These are phyloP conservation scores for Thermomyces lanuginosus DNA, from an alignment of 2,329 filamentous ascomycete genomes.

Conservation along the genomic window DNA sequence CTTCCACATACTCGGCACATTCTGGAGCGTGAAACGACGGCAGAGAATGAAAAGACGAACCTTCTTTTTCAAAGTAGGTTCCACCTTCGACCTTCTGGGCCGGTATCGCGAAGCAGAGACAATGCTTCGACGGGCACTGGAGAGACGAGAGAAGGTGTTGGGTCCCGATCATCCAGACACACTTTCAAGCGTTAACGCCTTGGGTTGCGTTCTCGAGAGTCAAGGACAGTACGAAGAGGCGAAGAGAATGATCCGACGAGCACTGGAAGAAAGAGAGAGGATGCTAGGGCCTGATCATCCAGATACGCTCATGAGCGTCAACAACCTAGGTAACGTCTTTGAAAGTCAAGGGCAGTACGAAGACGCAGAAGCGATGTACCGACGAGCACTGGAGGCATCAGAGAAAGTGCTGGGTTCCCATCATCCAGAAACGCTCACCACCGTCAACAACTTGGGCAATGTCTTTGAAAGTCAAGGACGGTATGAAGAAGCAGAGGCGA, in stretches of 20 bases:
- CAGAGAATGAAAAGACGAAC: background rate
- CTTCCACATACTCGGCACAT: constrained; percentile 2
- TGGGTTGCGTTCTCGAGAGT: background rate
- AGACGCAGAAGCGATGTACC: constrained; percentile 2
- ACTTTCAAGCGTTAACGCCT: constrained; percentile 1
- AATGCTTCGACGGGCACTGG: constrained; percentile 3
- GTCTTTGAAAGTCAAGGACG: background rate
- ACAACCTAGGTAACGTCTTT: constrained; percentile 2
- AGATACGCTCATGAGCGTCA: constrained; percentile 1
- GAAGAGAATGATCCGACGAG: background rate
- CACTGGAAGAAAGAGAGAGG: background rate
- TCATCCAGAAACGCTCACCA: constrained; percentile 4
- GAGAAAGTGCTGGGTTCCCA: constrained; percentile 1
- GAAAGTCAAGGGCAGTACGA: background rate
- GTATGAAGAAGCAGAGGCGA: background rate
- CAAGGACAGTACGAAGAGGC: background rate
- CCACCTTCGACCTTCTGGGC: too few species aligned
- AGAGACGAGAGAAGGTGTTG: background rate
- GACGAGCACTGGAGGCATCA: background rate
- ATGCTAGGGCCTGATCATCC: background rate
- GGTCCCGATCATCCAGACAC: constrained; percentile 1
- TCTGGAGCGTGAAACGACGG: constrained; percentile 1
- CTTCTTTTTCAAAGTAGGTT: background rate
- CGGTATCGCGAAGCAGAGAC: constrained; percentile 6
- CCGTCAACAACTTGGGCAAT: constrained; percentile 1